Base-by-base conservation (phyloP, 371 early-diverging fungal species). In the Mortierella sp. region DNA sequence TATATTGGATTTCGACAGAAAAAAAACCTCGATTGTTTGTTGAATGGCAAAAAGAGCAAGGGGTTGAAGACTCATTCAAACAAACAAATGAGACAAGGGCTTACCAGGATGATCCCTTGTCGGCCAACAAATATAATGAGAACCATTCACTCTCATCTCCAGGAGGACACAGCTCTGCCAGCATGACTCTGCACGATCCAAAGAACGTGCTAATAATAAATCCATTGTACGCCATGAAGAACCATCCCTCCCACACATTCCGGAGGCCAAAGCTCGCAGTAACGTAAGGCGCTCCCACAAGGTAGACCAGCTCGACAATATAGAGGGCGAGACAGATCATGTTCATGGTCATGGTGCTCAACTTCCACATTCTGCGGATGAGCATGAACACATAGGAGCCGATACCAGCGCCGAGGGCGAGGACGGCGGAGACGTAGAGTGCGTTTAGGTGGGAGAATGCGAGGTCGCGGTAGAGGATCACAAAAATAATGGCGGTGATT, bases 111-210 rank as follows among this genome's bases (percentile, higher is more conserved):
- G 92, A 91, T 3, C 94, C 93, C 80, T 91, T 91, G 81, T 93
- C 93, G 19, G 93, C 91, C 71, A 94, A 89, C 61, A 90, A 82
- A 73, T 88, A 91, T 19, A 92, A 28, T 26, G 88, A 82, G 70
- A 91, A 92, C 79, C 91, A 89, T 74, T 92, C 91, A 69, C 88
- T 89, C 75, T 91, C 92, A 64, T 86, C 83, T 13, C 91, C 91
- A 4, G 77, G 75, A 1, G 91, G 91, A 37, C 89, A 76, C 64
- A 91, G 70, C 34, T 90, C 91, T 28, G 88, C 78, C 55, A 90
- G 89, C 77, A 89, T 54, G 19, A 84, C 89, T 28, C 93, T 83
- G 28, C 21, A 76, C 13, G 76, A 76, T 5, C 76, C 69, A 24
- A 76, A 81, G 46, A 85, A 85, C 1, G 86, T 85, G 69, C 79